Base-by-base conservation (phyloP, 2,329 filamentous ascomycete species). In the Fusarium camptoceras region DNA sequence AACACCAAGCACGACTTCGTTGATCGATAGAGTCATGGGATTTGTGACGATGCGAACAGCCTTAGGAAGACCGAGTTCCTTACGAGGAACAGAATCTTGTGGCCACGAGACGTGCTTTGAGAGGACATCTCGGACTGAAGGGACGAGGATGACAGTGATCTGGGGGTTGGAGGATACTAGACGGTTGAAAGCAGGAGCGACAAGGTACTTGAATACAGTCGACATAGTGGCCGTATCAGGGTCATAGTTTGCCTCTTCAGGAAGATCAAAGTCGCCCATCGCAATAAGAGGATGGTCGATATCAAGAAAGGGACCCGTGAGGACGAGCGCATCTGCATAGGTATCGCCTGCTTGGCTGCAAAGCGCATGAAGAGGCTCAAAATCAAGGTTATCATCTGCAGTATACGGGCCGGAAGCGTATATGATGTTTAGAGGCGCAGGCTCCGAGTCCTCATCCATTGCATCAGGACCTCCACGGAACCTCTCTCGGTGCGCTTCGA, bases 371-470 rank as follows among this genome's bases (percentile, higher is more conserved):
- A 99, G 83, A 10, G 95, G 92, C 75, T 97, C 92, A 77, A 94
- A 99, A 71, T 94, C 92, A 47, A 99, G 89, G 76, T 97, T 97
- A 75, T 95, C 92, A 73, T 98, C 94, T 5, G 94, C 89, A 1
- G 94, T 97, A 80, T 97, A 99, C 0, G 96, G 96, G 0, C 96
- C 96, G 0, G 94, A 88, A 3, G 92, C 93, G 62, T 95, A 86
- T 39, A 98, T 80, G 53, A 97, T 83, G 73, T 87, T 94, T 20
- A 98, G 81, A 1, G 95, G 94, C 11, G 88, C 83, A 1, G 88
- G 86, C 16, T 80, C 77, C 6, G 75, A 67, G 57, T 80, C 81
- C 4, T 84, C 82, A 39, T 87, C 89, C 86, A 90, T 89, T 25
- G 85, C 86, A 66, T 90, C 89, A 1, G 88, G 85, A 2, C 86